These are phyloP conservation scores for Stagonosporopsis tanaceti DNA, from an alignment of 2,329 filamentous ascomycete species.

Conservation along the genomic window DNA sequence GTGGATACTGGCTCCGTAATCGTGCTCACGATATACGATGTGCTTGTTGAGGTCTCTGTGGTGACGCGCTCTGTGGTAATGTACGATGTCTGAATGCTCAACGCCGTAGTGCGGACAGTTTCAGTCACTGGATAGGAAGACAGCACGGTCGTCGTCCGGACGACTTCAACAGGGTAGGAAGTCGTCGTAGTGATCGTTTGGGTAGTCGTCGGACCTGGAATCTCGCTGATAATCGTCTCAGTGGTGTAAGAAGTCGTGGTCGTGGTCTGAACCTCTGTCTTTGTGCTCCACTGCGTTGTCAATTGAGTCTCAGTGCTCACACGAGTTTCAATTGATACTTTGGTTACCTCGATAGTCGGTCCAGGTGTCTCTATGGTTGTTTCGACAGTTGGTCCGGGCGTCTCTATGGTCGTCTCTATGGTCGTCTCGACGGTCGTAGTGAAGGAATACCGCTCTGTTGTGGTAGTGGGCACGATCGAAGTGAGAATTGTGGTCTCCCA, in stretches of 20 bases:
- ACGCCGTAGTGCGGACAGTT: background rate
- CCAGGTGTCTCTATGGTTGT: too few species aligned
- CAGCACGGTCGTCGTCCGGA: background rate
- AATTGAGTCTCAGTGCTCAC: background rate
- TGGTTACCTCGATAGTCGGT: background rate
- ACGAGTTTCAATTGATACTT: slow-evolving; percentile 10
- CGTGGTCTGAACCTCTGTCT: background rate
- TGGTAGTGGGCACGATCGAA: background rate
- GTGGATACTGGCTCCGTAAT: slow-evolving; percentile 6
- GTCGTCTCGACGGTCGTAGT: too few species aligned
- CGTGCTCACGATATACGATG: slow-evolving; percentile 1
- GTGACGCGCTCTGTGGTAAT: slow-evolving; percentile 11
- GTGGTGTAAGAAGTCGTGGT: slow-evolving; percentile 8
- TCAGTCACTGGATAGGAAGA: background rate
- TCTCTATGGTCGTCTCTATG: too few species aligned
- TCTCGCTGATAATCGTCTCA: background rate
- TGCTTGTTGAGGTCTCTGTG: slow-evolving; percentile 5
- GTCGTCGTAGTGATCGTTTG: background rate
- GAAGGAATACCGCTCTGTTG: background rate
- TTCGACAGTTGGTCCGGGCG: too few species aligned
- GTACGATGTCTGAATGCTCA: slow-evolving; percentile 3
- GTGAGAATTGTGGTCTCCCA: background rate
- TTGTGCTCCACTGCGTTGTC: background rate
- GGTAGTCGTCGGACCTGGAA: background rate
- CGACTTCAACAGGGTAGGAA: background rate